Base-by-base conservation (phyloP, 192 early-diverging fungal species). In the Entomortierella chlamydospora region DNA sequence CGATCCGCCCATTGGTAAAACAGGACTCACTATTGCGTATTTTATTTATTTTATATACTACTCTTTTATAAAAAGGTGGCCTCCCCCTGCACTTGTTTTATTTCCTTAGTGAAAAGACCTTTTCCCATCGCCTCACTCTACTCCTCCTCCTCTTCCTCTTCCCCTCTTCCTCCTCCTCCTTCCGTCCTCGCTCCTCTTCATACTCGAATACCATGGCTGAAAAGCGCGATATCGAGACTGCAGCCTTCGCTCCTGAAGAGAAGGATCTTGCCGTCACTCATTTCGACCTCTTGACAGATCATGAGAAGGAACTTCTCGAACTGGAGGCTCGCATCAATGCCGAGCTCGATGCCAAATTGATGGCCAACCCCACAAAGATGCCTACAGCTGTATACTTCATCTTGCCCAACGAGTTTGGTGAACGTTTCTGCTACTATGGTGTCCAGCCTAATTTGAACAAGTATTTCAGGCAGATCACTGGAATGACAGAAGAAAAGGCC, bases 401-500 rank as follows among this genome's bases (percentile, higher is more conserved):
- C 52, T 70, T 91, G 59, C 90, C 90, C 47, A 81, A 82, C 71
- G 78, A 81, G 79, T 81, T 82, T 55, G 82, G 72, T 70, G 78
- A 81, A 39, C 78, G 82, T 37, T 90, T 90, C 85, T 83, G 81
- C 47, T 90, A 81, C 83, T 90, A 90, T 67, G 89, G 89, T 57
- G 78, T 87, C 22, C 84, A 81, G 55, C 87, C 87, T 41, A 73
- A 88, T 68, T 68, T 83, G 60, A 79, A 77, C 68, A 69, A 74
- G 63, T 83, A 80, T 68, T 80, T 88, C 55, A 64, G 31, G 18
- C 29, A 59, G 42, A 81, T 77, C 57, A 76, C 78, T 45, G 83
- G 78, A 20, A 81, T 82, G 68, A 30, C 59, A 53, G 45, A 30
- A 2, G n/a, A 18, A 11, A 23, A 60, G 25, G 82, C 76, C 57